Evolutionary conservation across 2,329 filamentous ascomycete genomes (phyloP).

Genomic region (Pseudogymnoascus sp.): DNA sequence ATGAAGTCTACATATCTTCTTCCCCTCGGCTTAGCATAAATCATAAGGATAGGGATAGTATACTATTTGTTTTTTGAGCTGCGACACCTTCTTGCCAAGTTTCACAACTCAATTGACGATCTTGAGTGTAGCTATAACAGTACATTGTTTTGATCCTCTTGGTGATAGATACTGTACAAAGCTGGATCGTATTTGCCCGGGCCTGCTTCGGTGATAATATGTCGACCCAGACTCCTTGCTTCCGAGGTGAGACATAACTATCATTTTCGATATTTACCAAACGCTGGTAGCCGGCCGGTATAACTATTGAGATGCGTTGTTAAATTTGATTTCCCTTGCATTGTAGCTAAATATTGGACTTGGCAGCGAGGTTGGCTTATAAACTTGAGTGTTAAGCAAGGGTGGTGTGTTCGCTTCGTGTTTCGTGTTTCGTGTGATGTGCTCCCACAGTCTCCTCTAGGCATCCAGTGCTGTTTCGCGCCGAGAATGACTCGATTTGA

Average conservation of each 20-base stretch:
- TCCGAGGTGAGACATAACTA: neutral
- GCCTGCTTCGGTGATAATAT: neutral
- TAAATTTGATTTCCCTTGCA: neutral
- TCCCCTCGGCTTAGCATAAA: neutral
- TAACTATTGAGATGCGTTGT: neutral
- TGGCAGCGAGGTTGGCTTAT: neutral
- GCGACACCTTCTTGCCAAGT: neutral
- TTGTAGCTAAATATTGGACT: neutral
- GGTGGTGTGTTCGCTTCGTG: neutral
- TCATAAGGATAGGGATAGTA: neutral
- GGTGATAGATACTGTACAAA: neutral
- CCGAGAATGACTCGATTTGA: neutral
- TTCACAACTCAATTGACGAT: neutral
- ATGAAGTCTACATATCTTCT: neutral
- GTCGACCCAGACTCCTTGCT: neutral
- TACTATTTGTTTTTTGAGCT: neutral
- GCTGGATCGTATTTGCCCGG: neutral
- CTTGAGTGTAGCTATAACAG: neutral
- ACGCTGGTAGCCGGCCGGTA: neutral
- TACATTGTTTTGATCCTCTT: neutral
- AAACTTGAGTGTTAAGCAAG: neutral
- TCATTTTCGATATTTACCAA: neutral
- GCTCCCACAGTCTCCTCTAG: neutral
- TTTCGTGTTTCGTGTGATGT: neutral
- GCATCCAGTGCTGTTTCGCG: neutral